A percentile compares a stretch with the other conserved stretches of the same genome.
phyloP scores from a whole-genome alignment of 345 rosid genomes.

The Erucastrum elatum region DNA sequence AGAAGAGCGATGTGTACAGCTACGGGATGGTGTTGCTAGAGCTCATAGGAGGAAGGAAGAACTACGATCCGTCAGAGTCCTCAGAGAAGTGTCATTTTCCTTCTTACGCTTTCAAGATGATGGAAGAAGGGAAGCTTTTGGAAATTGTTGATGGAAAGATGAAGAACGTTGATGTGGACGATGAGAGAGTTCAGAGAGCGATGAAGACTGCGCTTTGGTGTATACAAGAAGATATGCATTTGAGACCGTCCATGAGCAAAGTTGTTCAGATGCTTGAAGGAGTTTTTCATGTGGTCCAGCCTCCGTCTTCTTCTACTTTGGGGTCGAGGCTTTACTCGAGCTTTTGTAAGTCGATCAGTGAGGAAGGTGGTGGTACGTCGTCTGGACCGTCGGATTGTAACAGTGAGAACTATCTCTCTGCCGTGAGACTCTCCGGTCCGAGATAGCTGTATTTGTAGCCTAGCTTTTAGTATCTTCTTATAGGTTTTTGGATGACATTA shows the following conservation, averaged over 20 bases:
- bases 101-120: conserved; percentile 82
- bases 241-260: conserved; percentile 84
- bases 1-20: conserved; percentile 93
- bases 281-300: conserved; percentile 54
- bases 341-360: conserved; percentile 51
- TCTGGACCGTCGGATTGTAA: conserved; percentile 75
- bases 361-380: conserved; percentile 67
- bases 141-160: conserved; percentile 68
- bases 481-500: background rate
- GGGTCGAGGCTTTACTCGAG: conserved; percentile 60
- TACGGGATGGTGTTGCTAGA: conserved; percentile 85
- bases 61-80: conserved; percentile 54
- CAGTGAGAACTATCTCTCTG: conserved; percentile 67
- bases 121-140: conserved; percentile 76
- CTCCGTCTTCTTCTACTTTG: conserved; percentile 64
- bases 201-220: conserved; percentile 91
- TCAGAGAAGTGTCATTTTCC: conserved; percentile 88
- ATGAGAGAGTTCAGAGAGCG: conserved; percentile 53
- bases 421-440: conserved; percentile 88
- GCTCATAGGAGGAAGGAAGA: conserved; percentile 84
- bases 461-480: background rate
- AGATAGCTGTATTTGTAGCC: conserved; percentile 48
- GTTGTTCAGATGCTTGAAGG: conserved; percentile 99
- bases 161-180: conserved; percentile 41
- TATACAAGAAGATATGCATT: conserved; percentile 80